Evolutionary conservation across 345 rosid species (phyloP).

Genomic region (Excoecaria cochinchinensis): DNA sequence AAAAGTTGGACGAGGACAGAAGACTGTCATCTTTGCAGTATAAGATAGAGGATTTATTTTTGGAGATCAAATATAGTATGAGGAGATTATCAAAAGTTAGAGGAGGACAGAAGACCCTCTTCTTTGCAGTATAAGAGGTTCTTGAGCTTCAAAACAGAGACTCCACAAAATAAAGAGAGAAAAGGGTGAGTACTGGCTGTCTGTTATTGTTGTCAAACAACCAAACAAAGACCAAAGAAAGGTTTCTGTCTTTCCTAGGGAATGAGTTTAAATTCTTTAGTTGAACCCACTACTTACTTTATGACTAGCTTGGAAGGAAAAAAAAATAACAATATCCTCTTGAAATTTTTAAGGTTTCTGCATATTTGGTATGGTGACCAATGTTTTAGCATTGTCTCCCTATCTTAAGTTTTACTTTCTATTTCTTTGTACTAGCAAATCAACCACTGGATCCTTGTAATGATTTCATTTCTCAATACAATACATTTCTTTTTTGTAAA

Average conservation of each 20-base stretch:
- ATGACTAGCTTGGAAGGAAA: neutral
- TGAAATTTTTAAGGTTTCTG: neutral
- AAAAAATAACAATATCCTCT: neutral
- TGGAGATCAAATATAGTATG: neutral
- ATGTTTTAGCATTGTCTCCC: neutral
- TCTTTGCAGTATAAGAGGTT: no score
- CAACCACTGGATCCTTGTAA: neutral
- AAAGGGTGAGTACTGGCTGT: neutral
- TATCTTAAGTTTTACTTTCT: neutral
- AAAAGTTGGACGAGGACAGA: neutral
- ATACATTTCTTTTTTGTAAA: neutral
- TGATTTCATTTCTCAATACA: neutral
- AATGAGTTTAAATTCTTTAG: neutral
- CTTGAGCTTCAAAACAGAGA: neutral
- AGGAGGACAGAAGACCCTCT: neutral
- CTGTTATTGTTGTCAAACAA: neutral
- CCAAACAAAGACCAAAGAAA: neutral
- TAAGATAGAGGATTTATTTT: no score
- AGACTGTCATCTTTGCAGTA: neutral
- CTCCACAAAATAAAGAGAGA: neutral
- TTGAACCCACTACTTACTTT: neutral
- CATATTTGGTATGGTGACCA: neutral
- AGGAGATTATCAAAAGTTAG: neutral
- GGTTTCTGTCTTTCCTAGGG: neutral
- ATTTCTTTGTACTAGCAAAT: neutral